phyloP scores from a whole-genome alignment of 2,329 filamentous ascomycete species.

The Colletotrichum abscissum region DNA sequence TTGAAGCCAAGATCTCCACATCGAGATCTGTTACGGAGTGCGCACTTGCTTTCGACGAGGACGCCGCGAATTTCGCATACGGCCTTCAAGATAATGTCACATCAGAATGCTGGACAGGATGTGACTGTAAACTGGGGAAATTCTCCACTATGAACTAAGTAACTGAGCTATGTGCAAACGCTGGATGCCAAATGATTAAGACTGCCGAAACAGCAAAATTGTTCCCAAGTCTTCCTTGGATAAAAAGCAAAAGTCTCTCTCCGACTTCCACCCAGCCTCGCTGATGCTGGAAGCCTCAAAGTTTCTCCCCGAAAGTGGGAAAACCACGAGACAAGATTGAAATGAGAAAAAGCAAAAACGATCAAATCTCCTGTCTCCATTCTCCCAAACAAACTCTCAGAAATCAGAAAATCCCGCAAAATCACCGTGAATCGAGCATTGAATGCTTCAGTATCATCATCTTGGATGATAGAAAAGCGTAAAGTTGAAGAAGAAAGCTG shows the following conservation, averaged over 20 bases:
- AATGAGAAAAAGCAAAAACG: background rate
- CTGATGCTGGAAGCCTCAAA: background rate
- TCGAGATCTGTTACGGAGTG: background rate
- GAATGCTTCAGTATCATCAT: background rate
- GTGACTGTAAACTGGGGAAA: background rate
- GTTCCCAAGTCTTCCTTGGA: background rate
- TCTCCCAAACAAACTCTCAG: background rate
- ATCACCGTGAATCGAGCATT: background rate
- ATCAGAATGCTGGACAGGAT: background rate
- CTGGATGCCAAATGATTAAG: background rate
- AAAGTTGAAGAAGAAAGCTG: background rate
- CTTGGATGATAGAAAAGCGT: background rate
- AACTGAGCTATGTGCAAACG: conserved; percentile 9
- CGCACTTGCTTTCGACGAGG: background rate
- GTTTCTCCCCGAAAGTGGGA: background rate
- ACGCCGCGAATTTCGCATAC: background rate
- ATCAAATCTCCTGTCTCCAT: background rate
- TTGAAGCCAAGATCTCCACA: background rate
- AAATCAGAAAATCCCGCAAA: background rate
- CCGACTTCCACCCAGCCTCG: background rate
- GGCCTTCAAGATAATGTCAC: background rate
- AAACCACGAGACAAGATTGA: background rate
- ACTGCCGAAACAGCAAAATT: background rate
- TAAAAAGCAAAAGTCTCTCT: background rate
- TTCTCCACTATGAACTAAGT: background rate